phyloP scores from a whole-genome alignment of 805 yeast genomes.

The Isabelozyma heimii region DNA sequence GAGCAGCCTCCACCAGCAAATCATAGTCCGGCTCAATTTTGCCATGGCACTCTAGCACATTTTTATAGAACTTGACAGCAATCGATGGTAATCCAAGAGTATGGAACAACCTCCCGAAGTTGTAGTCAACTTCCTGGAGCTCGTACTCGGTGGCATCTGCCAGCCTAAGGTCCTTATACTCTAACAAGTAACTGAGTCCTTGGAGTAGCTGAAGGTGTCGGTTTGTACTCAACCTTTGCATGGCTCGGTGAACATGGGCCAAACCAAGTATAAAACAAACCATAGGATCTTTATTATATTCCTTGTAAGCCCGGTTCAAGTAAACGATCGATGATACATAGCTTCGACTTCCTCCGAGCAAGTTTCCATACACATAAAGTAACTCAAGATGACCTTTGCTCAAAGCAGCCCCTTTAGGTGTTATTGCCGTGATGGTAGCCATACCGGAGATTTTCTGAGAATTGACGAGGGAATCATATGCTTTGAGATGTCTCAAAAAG shows the following conservation, averaged over 20 bases:
- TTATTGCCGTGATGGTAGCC: conserved; percentile 55
- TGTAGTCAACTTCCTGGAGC: conserved; percentile 75
- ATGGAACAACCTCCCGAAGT: conserved; percentile 83
- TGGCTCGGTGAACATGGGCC: conserved; percentile 82
- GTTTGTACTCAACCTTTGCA: conserved; percentile 84
- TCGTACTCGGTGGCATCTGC: conserved; percentile 44
- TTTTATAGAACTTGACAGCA: conserved; percentile 73
- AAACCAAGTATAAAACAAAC: conserved; percentile 72
- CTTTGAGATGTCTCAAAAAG: conserved; percentile 84
- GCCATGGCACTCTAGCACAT: conserved; percentile 50
- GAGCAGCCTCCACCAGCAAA: conserved; percentile 77
- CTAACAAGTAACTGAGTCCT: conserved; percentile 74
- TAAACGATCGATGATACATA: conserved; percentile 82
- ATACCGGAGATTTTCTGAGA: conserved; percentile 65
- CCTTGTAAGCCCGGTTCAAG: conserved; percentile 64
- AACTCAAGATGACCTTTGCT: conserved; percentile 53
- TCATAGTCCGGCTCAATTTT: conserved; percentile 45
- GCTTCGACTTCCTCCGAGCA: conserved; percentile 77
- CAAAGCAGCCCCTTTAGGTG: conserved; percentile 28
- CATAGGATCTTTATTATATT: conserved; percentile 74
- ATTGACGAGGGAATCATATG: conserved; percentile 68
- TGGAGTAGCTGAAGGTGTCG: conserved; percentile 87
- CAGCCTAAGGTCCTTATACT: conserved; percentile 59
- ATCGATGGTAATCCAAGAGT: conserved; percentile 71
- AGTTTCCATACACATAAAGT: conserved; percentile 73